A percentile compares a stretch with the other conserved stretches of the same genome.
Conservation (phyloP, 345 rosid species). For the Hypericum perforatum region DNA sequence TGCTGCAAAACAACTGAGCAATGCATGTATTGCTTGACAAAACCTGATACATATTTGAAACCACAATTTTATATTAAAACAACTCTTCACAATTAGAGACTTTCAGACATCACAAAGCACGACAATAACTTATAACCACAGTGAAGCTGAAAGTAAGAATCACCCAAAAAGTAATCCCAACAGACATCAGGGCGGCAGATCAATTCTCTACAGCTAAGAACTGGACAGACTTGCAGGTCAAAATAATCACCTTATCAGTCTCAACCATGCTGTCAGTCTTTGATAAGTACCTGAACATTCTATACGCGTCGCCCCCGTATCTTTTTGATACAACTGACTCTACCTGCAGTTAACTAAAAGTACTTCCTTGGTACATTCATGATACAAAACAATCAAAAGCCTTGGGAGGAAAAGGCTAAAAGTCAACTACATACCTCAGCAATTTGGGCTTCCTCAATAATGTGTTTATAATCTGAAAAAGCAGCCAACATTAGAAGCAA, state of each 20-base stretch:
- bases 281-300: constrained; percentile 63
- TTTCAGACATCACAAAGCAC: no score
- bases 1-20: no score
- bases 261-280: constrained; percentile 42
- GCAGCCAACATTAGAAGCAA: constrained; percentile 5
- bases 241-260: constrained; percentile 56
- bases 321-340: constrained; percentile 66
- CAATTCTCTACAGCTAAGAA: neutral
- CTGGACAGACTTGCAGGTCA: neutral
- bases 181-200: no score
- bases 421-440: constrained; percentile 51
- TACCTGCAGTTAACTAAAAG: constrained; percentile 29
- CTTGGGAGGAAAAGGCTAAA: neutral
- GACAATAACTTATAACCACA: no score
- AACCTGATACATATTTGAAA: no score
- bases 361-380: constrained; percentile 3
- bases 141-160: no score
- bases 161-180: no score
- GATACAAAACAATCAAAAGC: constrained; percentile 2
- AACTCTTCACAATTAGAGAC: no score
- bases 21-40: no score
- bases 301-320: constrained; percentile 59
- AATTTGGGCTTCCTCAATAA: constrained; percentile 56
- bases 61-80: no score
- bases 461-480: constrained; percentile 54